A percentile compares a stretch with the other conserved stretches of the same genome.
phyloP scores from a whole-genome alignment of 441 rosid species.

The Adansonia rubrostipa region DNA sequence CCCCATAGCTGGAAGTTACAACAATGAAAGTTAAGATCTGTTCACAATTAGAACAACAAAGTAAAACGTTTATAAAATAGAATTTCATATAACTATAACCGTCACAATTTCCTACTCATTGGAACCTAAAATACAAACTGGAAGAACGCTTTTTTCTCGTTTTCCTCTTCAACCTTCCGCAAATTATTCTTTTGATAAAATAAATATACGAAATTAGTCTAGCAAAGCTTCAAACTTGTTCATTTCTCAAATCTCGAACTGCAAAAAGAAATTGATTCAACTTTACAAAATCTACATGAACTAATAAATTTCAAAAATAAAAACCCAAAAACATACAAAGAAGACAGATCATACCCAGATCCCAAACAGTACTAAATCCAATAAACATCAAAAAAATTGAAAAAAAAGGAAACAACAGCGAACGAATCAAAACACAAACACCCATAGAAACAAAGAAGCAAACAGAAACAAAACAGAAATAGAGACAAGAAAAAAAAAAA shows the following conservation, averaged over 20 bases:
- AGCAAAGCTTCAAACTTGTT: neutral
- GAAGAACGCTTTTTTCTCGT: neutral
- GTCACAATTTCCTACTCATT: neutral
- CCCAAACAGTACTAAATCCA: constrained; percentile 21
- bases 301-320: neutral
- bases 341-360: constrained; percentile 35
- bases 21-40: neutral
- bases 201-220: neutral
- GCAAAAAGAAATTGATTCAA: neutral
- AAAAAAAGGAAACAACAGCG: constrained; percentile 9
- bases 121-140: neutral
- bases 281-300: neutral
- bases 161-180: neutral
- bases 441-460: neutral
- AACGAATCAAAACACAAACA: neutral
- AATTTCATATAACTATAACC: neutral
- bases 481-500: neutral
- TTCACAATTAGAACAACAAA: neutral
- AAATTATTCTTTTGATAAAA: neutral
- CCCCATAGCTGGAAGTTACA: neutral
- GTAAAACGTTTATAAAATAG: neutral
- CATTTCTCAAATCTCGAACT: constrained; percentile 1
- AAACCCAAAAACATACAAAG: constrained; percentile 18
- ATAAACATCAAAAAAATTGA: constrained; percentile 16
- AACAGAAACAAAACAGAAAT: neutral